These are phyloP conservation scores for Ophidiomyces ophidiicola DNA, from an alignment of 2,329 filamentous ascomycete species.

Conservation along the genomic window DNA sequence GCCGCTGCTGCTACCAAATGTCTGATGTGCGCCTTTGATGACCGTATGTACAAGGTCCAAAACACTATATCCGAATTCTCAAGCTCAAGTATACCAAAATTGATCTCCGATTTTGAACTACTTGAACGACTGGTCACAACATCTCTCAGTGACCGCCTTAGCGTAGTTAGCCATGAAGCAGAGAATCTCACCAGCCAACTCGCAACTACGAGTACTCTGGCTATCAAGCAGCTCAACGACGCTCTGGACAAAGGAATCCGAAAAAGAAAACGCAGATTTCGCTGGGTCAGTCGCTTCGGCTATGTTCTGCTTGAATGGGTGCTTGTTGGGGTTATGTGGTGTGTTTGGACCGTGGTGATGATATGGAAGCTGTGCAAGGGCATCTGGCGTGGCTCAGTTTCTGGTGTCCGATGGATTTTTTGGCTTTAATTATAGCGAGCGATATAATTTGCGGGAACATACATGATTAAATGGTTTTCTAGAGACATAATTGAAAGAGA, in stretches of 20 bases:
- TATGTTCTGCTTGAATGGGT: conserved; percentile 81
- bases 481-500: too few relatives aligned
- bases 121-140: conserved; percentile 39
- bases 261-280: conserved; percentile 59
- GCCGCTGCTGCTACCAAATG: conserved; percentile 43
- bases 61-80: conserved; percentile 37
- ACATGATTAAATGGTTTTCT: too few relatives aligned
- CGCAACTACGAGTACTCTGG: conserved; percentile 61
- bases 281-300: conserved; percentile 61
- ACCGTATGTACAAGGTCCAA: conserved; percentile 34
- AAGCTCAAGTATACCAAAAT: conserved; percentile 31
- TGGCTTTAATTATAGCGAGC: conserved; percentile 49
- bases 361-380: conserved; percentile 55
- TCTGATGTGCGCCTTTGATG: conserved; percentile 39
- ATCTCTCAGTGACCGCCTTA: conserved; percentile 47
- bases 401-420: conserved; percentile 64
- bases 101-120: conserved; percentile 34
- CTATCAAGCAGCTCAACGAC: conserved; percentile 69
- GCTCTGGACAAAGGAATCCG: conserved; percentile 57
- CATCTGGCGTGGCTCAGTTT: conserved; percentile 47
- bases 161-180: conserved; percentile 60
- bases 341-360: conserved; percentile 81
- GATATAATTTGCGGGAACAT: not conserved
- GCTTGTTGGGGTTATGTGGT: conserved; percentile 84
- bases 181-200: conserved; percentile 67